Evolutionary conservation across 139 green algal species (phyloP), one percentile per base, ranked within the genome.

Genomic region (Haematococcus lacustris): DNA sequence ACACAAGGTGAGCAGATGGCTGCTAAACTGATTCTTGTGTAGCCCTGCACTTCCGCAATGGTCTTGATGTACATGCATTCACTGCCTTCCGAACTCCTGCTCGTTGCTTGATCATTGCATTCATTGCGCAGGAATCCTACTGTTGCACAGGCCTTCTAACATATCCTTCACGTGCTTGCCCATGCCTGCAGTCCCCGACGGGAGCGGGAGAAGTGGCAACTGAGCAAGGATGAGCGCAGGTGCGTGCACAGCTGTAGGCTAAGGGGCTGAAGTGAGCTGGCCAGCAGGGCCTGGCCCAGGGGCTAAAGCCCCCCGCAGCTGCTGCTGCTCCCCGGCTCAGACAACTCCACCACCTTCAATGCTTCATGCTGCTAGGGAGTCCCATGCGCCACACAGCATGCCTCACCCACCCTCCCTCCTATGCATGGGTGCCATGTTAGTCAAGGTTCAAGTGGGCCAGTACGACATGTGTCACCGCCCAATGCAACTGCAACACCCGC

Each of bases 1-100:
- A 73, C 38, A 51, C 65, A 37, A 37, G 64, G 64, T 53, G 73
- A 7, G 7, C 38, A 73, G 65, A 53, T 73, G 73, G 9, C 13
- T 43, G 32, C 4, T 67, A 33, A 3, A 25, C 7, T 67, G 32
- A 13, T 67, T 13, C 30, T 41, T 35, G 67, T 40, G 43, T 37
- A 7, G 1, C 41, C 38, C 33, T 26, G 21, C 1, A 35, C 38
- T 30, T 61, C 35, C 33, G 7, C 13, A 30, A 67, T 32, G 28
- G 17, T n/a, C n/a, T n/a, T n/a, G n/a, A n/a, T n/a, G n/a, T n/a
- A n/a, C n/a, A n/a, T n/a, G n/a, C n/a, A n/a, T n/a, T n/a, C n/a
- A n/a, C n/a, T n/a, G n/a, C n/a, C n/a, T n/a, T n/a, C n/a, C n/a
- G n/a, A 67, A 43, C 39, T 30, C 38, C 21, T 26, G 62, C 5